A percentile compares a stretch with the other conserved stretches of the same genome.
These are phyloP conservation scores for Nasturtium officinale DNA, from an alignment of 345 rosid species.

Conservation along the genomic window DNA sequence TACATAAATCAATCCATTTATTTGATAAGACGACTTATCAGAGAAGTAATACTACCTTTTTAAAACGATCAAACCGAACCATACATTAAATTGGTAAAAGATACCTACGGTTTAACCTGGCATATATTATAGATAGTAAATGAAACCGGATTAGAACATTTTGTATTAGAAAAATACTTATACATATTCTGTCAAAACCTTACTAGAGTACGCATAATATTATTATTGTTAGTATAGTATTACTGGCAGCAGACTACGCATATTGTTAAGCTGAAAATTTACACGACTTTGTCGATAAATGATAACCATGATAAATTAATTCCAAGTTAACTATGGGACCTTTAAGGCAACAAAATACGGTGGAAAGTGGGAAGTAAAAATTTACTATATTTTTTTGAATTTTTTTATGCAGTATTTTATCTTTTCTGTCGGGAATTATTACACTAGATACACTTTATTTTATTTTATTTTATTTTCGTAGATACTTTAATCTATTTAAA, in stretches of 20 bases:
- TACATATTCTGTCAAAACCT: not conserved
- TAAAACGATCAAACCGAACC: too few species aligned
- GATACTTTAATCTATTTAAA: not conserved
- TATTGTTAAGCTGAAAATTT: not conserved
- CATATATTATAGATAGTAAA: too few species aligned
- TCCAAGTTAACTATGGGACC: not conserved
- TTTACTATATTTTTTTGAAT: not conserved
- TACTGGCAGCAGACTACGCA: not conserved
- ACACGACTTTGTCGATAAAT: slow-evolving; percentile 22
- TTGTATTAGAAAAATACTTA: not conserved
- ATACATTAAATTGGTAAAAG: too few species aligned
- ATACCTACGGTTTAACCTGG: too few species aligned
- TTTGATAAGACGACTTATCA: too few species aligned
- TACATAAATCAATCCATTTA: too few species aligned
- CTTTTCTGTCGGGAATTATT: slow-evolving; percentile 9
- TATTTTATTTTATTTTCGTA: not conserved
- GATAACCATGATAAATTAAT: slow-evolving; percentile 5
- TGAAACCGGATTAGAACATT: not conserved
- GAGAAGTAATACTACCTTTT: too few species aligned
- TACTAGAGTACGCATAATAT: too few species aligned
- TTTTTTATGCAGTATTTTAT: not conserved
- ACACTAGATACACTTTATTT: not conserved
- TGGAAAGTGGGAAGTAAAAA: slow-evolving; percentile 28
- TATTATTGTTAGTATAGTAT: too few species aligned
- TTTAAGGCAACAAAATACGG: slow-evolving; percentile 13